Conservation (phyloP, 2,329 filamentous ascomycete genomes). For the Verticillium alfalfae region DNA sequence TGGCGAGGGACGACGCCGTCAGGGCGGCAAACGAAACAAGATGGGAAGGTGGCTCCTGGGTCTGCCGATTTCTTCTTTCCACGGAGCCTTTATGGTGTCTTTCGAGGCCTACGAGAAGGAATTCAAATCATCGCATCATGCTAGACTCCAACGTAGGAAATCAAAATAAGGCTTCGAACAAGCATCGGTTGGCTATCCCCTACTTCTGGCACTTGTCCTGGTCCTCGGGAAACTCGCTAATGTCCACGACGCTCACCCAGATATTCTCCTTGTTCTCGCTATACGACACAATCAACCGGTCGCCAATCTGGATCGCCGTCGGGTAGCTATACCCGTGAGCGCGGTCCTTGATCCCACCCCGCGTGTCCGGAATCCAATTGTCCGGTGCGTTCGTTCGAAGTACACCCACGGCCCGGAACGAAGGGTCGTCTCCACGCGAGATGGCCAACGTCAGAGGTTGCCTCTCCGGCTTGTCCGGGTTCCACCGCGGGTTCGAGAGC, state of each 20-base stretch:
- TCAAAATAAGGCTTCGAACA: background rate
- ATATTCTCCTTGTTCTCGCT: slow-evolving; percentile 21
- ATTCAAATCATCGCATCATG: background rate
- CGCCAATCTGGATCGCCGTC: slow-evolving; percentile 13
- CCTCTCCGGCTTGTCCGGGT: slow-evolving; percentile 8
- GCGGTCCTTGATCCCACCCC: slow-evolving; percentile 13
- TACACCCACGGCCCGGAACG: slow-evolving; percentile 11
- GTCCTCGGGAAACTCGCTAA: slow-evolving; percentile 8
- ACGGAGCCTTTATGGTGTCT: too few species aligned
- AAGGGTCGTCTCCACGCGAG: slow-evolving; percentile 7
- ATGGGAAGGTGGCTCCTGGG: too few species aligned
- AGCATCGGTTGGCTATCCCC: background rate
- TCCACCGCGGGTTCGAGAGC: slow-evolving; percentile 14
- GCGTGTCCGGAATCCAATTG: slow-evolving; percentile 15
- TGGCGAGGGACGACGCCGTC: too few species aligned
- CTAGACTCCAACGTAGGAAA: background rate
- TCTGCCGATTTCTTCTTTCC: too few species aligned
- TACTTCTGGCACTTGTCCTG: background rate
- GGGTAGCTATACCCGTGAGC: slow-evolving; percentile 16
- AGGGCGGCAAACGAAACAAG: too few species aligned
- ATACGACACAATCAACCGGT: slow-evolving; percentile 15
- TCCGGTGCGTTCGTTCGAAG: slow-evolving; percentile 14
- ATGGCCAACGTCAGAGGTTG: slow-evolving; percentile 14
- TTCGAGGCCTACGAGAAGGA: background rate
- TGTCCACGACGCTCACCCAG: slow-evolving; percentile 16